Base-by-base conservation (phyloP, 1,284 basidiomycete genomes). In the Fomitopsis palustris region DNA sequence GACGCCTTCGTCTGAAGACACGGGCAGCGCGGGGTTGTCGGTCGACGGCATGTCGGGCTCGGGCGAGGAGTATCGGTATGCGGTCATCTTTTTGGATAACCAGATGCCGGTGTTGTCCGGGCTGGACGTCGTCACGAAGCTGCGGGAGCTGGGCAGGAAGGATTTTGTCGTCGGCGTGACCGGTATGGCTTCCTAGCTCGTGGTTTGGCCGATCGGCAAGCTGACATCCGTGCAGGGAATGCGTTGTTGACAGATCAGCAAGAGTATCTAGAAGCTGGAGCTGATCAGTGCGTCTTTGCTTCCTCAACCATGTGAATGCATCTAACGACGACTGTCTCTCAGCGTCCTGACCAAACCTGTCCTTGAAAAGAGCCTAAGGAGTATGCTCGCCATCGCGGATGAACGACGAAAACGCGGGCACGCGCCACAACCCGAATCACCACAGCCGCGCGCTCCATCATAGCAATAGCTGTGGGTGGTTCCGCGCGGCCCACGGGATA, bases 91-190 rank as follows among this genome's bases (percentile, higher is more conserved):
- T 73, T 74, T 95, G 69, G 93, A 95, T 69, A 95, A 95, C 69
- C 90, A 92, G 73, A 92, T 92, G 90, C 93, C 91, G 4, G 79
- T 92, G 45, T 81, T 92, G 79, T 88, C 88, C 55, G 93, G 93
- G 19, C 74, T 94, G 42, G 86, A 88, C 63, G 81, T 86, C 31
- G 86, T 92, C 2, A 71, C 80, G 54, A 86, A 83, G 67, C 75
- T 95, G 43, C 77, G 93, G 55, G 78, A 81, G 60, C 72, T 89
- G 67, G 86, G 87, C 16, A 80, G 88, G 66, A 77, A 73, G 12
- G 85, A 93, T 66, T 91, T 91, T 67, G 85, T 94, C 23, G 90
- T 92, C 8, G 91, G 91, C 21, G 86, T 90, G 27, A 90, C 88
- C 60, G 86, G 85, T 74, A 74, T 25, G 79, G 69, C 76, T 74